These are phyloP conservation scores for Tolypocladium amazonense DNA, from an alignment of 2,329 filamentous ascomycete genomes.

Conservation along the genomic window DNA sequence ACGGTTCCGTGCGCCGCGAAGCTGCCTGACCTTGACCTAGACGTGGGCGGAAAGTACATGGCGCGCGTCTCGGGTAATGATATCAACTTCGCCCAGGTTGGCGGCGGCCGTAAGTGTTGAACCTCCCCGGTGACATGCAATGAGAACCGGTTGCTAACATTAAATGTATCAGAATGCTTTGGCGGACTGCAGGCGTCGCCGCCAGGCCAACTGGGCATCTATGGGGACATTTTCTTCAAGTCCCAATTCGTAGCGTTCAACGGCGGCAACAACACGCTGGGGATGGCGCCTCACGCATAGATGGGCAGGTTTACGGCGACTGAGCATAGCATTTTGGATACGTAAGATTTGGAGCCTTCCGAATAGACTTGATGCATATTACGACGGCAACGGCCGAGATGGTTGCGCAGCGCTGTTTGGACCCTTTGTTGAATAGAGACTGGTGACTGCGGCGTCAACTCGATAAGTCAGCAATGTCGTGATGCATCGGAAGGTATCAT, in stretches of 20 bases:
- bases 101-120: conserved; percentile 37
- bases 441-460: neutral
- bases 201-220: conserved; percentile 44
- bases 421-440: no score
- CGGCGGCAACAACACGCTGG: conserved; percentile 41
- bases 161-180: conserved; percentile 31
- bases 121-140: conserved; percentile 23
- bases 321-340: neutral
- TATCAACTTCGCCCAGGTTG: conserved; percentile 41
- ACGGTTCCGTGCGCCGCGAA: conserved; percentile 33
- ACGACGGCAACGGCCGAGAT: neutral
- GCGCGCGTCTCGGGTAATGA: conserved; percentile 43
- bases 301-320: neutral
- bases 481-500: no score
- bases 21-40: conserved; percentile 40
- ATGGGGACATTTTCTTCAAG: conserved; percentile 52
- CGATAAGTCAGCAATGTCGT: no score
- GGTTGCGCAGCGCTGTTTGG: neutral
- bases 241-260: conserved; percentile 49
- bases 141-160: neutral
- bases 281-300: conserved; percentile 28
- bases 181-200: conserved; percentile 55
- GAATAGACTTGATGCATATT: neutral
- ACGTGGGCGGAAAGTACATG: conserved; percentile 45
- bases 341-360: neutral